phyloP scores from a whole-genome alignment of 208 protist genomes.

The Trypanosomatidae sp. region DNA sequence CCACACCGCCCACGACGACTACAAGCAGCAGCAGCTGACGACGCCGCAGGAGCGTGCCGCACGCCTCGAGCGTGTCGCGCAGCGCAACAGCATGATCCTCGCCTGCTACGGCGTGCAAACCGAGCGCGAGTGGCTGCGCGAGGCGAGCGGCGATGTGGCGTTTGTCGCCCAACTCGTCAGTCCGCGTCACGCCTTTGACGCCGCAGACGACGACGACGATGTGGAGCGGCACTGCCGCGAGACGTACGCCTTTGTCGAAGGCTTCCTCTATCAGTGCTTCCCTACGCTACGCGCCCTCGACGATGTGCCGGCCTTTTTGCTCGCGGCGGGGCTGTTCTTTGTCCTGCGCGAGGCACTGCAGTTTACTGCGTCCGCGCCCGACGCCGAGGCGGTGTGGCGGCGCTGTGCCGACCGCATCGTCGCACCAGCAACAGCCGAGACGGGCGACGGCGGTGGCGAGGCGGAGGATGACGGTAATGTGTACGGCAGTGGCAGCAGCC shows the following conservation, averaged over 20 bases:
- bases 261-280: constrained; percentile 87
- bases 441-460: neutral
- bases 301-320: constrained; percentile 61
- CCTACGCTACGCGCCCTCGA: constrained; percentile 44
- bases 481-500: neutral
- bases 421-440: neutral
- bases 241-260: constrained; percentile 81
- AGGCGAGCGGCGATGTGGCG: constrained; percentile 65
- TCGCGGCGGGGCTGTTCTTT: constrained; percentile 67
- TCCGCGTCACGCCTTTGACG: constrained; percentile 46
- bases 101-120: constrained; percentile 72
- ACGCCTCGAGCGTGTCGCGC: constrained; percentile 61
- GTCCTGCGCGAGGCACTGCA: constrained; percentile 53
- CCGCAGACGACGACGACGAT: constrained; percentile 44
- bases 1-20: constrained; percentile 81
- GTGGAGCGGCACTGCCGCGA: constrained; percentile 58
- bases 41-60: constrained; percentile 43
- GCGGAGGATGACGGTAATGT: neutral
- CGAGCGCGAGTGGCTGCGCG: constrained; percentile 76
- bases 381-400: neutral
- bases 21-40: constrained; percentile 69
- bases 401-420: neutral
- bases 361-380: neutral
- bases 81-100: constrained; percentile 83
- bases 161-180: constrained; percentile 76